Evolutionary conservation across 2,329 filamentous ascomycete genomes (phyloP), one percentile per base, ranked within the genome.

Genomic region (Cordyceps javanica): DNA sequence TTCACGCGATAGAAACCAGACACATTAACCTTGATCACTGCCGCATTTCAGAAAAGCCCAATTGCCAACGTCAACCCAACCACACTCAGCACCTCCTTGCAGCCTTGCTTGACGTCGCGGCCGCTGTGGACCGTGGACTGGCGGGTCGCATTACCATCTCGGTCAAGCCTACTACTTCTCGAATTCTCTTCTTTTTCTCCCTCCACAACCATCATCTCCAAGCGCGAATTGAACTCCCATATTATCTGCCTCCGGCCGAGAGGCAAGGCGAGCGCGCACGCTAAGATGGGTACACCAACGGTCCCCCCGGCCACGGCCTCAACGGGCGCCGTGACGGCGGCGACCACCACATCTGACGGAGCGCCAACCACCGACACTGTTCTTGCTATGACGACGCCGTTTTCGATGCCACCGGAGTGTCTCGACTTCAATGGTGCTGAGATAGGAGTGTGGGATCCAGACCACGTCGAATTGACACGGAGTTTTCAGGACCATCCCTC

Each of bases 101-200:
- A 49, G 45, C 45, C 30, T 34, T 13, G 28, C 28, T 23, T n/a
- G n/a, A n/a, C n/a, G n/a, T n/a, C n/a, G n/a, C n/a, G n/a, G n/a
- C n/a, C n/a, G n/a, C n/a, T n/a, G n/a, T n/a, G 11, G 38, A 42
- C 39, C 21, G 39, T 32, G 14, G 10, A 6, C 34, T 10, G 14
- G 51, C 51, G 51, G 51, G 51, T 54, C 51, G 51, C 51, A 34
- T 44, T 44, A 5, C 26, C 51, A 34, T 34, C 51, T 42, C 39
- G 19, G 44, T 48, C 21, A 4, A 48, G 34, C 39, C 19, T 42
- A 4, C 14, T 34, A 1, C 26, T 32, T 16, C 19, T 23, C 26
- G 39, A n/a, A 19, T 14, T 11, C 21, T 23, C 23, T 32, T 26
- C 38, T 42, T 25, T 23, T n/a, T 32, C 9, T 30, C n/a, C 21